Evolutionary conservation across 2,329 filamentous ascomycete species (phyloP).

Genomic region (Kalmusia sp.): DNA sequence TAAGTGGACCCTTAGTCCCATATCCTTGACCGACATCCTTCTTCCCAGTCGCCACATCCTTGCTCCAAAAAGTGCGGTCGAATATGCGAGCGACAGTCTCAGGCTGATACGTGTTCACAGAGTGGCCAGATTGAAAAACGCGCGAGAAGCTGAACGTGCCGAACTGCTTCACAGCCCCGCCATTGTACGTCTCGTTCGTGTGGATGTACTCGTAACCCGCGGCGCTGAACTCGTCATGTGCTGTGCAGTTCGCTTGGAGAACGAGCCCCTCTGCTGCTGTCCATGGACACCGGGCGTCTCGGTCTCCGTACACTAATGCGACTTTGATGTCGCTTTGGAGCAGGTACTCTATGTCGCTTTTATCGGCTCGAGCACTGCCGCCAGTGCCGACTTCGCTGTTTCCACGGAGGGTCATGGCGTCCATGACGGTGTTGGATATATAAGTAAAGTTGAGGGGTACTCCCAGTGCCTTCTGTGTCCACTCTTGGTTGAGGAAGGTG

Average conservation of each 20-base stretch:
- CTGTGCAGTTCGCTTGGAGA: slow-evolving; percentile 31
- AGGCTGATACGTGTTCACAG: slow-evolving; percentile 50
- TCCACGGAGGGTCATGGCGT: too few relatives aligned
- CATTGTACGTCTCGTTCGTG: slow-evolving; percentile 46
- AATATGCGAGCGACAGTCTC: slow-evolving; percentile 60
- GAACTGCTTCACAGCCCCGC: slow-evolving; percentile 52
- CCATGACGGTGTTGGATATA: slow-evolving; percentile 46
- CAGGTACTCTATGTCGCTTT: slow-evolving; percentile 50
- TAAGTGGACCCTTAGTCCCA: background rate
- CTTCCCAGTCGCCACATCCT: slow-evolving; percentile 56
- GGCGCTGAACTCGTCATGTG: slow-evolving; percentile 28
- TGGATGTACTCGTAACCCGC: slow-evolving; percentile 43
- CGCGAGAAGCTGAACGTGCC: slow-evolving; percentile 48
- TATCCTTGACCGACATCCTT: background rate
- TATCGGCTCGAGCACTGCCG: too few relatives aligned
- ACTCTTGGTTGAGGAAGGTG: slow-evolving; percentile 49
- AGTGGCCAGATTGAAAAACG: slow-evolving; percentile 49
- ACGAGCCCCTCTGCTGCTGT: too few relatives aligned
- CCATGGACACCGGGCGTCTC: slow-evolving; percentile 54
- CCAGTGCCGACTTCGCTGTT: too few relatives aligned
- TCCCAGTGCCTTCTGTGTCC: slow-evolving; percentile 64
- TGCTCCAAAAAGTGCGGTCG: slow-evolving; percentile 51
- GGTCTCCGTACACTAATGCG: slow-evolving; percentile 25
- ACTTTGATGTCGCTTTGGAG: slow-evolving; percentile 52
- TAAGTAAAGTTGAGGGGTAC: slow-evolving; percentile 59